Base-by-base conservation (phyloP, 106 monocot genomes). In the Dendrobium chrysotoxum region DNA sequence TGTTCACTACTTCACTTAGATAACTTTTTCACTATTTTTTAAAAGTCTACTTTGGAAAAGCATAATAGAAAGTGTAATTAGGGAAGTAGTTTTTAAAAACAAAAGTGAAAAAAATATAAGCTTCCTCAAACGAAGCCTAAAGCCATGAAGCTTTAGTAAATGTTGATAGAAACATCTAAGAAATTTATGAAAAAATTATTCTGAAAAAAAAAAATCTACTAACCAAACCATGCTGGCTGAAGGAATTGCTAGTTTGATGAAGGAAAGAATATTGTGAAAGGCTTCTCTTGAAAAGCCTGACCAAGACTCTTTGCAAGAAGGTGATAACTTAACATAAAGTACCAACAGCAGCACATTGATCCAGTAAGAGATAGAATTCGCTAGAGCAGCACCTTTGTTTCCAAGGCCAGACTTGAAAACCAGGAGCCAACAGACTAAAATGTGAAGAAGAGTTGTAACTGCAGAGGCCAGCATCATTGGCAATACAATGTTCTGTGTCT, bases 201-300 rank as follows among this genome's bases (percentile, higher is more conserved):
- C 50, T 50, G 13, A 50, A 15, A 50, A 50, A 50, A 13, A 50
- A 50, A 50, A 50, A 9, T 9, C n/a, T 72, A 12, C 75, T 77
- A 86, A 96, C 93, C 95, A 96, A 57, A 96, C 54, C 95, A 93
- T 93, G 3, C 82, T 57, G 76, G 90, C 83, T 2, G 95, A 96
- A 39, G 95, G 93, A 82, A 93, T 45, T 16, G 89, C 89, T 50
- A 96, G 82, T 71, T 83, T 91, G 64, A 88, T 23, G 73, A 91
- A 93, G 72, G 28, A 64, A 7, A 81, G 41, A 38, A 87, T 53
- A 81, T 87, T 88, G 55, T 72, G 55, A n/a, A 95, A 81, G 38
- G 88, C 91, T 31, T 93, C 88, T 72, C 4, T 87, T 4, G 91
- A 88, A 65, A 93, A 88, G 2, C 93, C 93, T 64, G 80, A 70